A percentile compares a stretch with the other conserved stretches of the same genome.
Evolutionary conservation across 352 stramenopile species (phyloP).

Genomic region (Phytophthora quininea): DNA sequence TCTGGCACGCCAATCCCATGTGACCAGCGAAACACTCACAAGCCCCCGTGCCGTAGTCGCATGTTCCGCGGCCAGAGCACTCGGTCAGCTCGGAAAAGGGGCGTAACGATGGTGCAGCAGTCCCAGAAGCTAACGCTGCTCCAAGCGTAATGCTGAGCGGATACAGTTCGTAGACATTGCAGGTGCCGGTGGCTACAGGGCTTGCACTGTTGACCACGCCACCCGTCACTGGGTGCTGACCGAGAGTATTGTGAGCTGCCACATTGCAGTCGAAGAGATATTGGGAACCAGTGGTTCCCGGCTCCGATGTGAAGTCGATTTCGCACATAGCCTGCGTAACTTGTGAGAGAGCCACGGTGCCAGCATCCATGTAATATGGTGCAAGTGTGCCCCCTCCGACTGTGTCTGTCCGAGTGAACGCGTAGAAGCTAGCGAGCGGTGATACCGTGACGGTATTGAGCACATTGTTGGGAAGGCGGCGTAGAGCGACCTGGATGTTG

Average conservation of each 20-base stretch:
- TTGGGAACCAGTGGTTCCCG: conserved; percentile 64
- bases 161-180: conserved; percentile 46
- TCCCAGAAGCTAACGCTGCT: background rate
- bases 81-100: conserved; percentile 54
- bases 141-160: background rate
- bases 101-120: background rate
- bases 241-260: conserved; percentile 22
- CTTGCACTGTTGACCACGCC: background rate
- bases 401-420: conserved; percentile 30
- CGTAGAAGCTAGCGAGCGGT: conserved; percentile 8
- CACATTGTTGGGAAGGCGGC: conserved; percentile 66
- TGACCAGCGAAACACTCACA: conserved; percentile 77
- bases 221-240: conserved; percentile 44
- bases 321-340: conserved; percentile 31
- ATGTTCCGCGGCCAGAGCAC: conserved; percentile 69
- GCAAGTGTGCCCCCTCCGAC: conserved; percentile 34
- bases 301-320: conserved; percentile 54
- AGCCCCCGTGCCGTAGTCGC: conserved; percentile 53
- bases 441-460: conserved; percentile 55
- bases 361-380: conserved; percentile 9
- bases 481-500: conserved; percentile 48
- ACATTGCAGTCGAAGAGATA: conserved; percentile 61
- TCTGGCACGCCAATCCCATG: conserved; percentile 78
- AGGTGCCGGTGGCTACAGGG: conserved; percentile 13
- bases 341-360: background rate